phyloP scores from a whole-genome alignment of 2,329 filamentous ascomycete genomes.

The Fusarium sambucinum region DNA sequence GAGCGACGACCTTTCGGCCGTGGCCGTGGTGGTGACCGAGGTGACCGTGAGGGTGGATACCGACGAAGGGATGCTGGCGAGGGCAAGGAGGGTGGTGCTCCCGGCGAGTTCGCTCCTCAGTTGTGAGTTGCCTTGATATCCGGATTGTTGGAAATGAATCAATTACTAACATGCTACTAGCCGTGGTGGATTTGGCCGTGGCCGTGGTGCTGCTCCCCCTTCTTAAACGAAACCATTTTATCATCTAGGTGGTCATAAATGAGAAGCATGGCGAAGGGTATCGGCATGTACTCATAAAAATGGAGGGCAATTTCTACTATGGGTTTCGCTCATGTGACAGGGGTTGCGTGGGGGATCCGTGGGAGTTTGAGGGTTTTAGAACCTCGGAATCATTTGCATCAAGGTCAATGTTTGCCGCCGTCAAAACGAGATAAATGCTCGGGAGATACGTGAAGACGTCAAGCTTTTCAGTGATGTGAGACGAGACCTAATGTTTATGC shows the following conservation, averaged over 20 bases:
- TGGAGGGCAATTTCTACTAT: constrained; percentile 57
- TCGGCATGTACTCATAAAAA: constrained; percentile 64
- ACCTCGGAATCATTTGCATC: constrained; percentile 64
- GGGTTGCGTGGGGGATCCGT: constrained; percentile 56
- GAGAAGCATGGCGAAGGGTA: constrained; percentile 59
- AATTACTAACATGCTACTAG: constrained; percentile 60
- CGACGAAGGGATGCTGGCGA: constrained; percentile 88
- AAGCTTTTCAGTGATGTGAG: constrained; percentile 45
- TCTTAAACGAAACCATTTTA: constrained; percentile 64
- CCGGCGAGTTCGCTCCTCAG: constrained; percentile 90
- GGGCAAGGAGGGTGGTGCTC: constrained; percentile 91
- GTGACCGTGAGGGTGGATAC: constrained; percentile 91
- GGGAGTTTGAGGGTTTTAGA: constrained; percentile 62
- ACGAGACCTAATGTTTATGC: constrained; percentile 32
- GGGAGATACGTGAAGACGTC: constrained; percentile 48
- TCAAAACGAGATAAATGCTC: constrained; percentile 52
- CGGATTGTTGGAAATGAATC: constrained; percentile 5
- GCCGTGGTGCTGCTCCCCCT: constrained; percentile 80
- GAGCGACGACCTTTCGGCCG: constrained; percentile 88
- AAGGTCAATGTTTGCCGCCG: constrained; percentile 58
- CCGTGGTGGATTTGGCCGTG: constrained; percentile 91
- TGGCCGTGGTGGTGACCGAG: constrained; percentile 79
- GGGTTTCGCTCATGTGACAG: constrained; percentile 56
- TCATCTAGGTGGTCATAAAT: constrained; percentile 59
- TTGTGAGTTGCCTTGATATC: constrained; percentile 70